phyloP scores from a whole-genome alignment of 495 filamentous ascomycete species.

The Thermochaetoides thermophila region DNA sequence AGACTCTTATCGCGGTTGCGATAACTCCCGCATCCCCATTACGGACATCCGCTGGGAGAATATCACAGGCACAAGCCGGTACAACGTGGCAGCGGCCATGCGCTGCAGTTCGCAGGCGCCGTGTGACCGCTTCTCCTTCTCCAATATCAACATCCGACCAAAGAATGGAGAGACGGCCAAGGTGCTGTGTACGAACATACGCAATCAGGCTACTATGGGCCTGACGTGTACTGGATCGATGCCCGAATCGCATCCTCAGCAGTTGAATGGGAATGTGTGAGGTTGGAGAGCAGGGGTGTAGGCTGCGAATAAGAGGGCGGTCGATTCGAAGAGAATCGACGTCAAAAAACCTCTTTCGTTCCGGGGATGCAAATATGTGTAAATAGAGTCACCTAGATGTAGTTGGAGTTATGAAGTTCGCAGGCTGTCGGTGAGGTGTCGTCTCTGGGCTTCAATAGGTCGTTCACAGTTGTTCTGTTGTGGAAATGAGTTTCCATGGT shows the following conservation, averaged over 20 bases:
- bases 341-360: too few relatives aligned
- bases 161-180: conserved; percentile 27
- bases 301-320: not conserved
- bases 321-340: too few relatives aligned
- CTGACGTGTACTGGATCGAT: conserved; percentile 29
- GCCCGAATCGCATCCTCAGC: conserved; percentile 28
- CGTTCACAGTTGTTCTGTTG: too few relatives aligned
- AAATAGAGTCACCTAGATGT: too few relatives aligned
- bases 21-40: conserved; percentile 35
- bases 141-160: conserved; percentile 34
- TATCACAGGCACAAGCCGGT: conserved; percentile 38
- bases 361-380: too few relatives aligned
- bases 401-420: too few relatives aligned
- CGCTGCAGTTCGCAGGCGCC: conserved; percentile 35
- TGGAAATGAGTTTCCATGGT: too few relatives aligned
- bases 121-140: conserved; percentile 35
- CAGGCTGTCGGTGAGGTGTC: too few relatives aligned
- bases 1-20: conserved; percentile 32
- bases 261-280: conserved; percentile 28
- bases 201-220: conserved; percentile 22
- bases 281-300: not conserved
- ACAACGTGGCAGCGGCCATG: conserved; percentile 39
- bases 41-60: conserved; percentile 40
- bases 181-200: conserved; percentile 31
- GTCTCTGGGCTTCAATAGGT: too few relatives aligned